Evolutionary conservation across 164 flowering plant genomes (phyloP).

Genomic region (grape (Vitis vinifera)): ASM3070453v1 NC_081810.1:918001-918500

Average conservation of each 20-base stretch:
- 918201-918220: not conserved
- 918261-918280: not conserved
- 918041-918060: conserved; percentile 9
- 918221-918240: conserved; percentile 6
- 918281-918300: not conserved
- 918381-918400: not conserved
- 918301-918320: conserved; percentile 1
- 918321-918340: not conserved
- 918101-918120: not conserved
- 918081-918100: conserved; percentile 16
- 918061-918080: not conserved
- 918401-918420: not conserved
- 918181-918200: not conserved
- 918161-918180: not conserved
- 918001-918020: conserved; percentile 9
- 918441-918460: not conserved
- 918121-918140: conserved; percentile 6
- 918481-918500: not conserved
- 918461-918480: not conserved
- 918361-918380: not conserved
- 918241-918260: not conserved
- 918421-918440: not conserved
- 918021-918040: conserved; percentile 13
- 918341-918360: not conserved
- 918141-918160: not conserved